Percentiles rank a stretch among this genome's conserved stretches.
Conservation (phyloP, 805 yeast genomes). For the Starmerella stellata region DNA sequence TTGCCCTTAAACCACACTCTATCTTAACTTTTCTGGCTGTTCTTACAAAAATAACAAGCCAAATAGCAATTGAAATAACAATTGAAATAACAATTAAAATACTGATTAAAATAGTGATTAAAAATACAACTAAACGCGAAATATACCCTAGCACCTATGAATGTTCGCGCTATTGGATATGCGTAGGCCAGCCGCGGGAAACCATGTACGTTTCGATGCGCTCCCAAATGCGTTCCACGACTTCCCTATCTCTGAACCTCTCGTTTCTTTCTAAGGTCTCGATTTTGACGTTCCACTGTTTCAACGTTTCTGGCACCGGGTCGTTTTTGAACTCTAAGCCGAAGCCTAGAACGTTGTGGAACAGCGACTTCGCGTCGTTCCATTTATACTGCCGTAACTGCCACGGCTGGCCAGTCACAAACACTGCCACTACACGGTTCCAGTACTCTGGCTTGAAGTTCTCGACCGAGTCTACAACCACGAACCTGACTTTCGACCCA, state of each 20-base stretch:
- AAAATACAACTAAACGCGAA: too few relatives aligned
- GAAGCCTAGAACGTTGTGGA: constrained; percentile 71
- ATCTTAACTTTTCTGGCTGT: too few relatives aligned
- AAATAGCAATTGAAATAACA: too few relatives aligned
- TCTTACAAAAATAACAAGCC: too few relatives aligned
- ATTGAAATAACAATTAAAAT: too few relatives aligned
- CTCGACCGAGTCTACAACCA: constrained; percentile 78
- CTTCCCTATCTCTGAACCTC: constrained; percentile 77
- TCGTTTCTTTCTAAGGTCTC: constrained; percentile 62
- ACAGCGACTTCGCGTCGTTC: constrained; percentile 59
- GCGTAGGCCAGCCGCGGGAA: constrained; percentile 37
- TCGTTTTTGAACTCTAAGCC: constrained; percentile 64
- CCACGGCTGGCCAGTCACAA: constrained; percentile 96
- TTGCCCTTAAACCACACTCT: too few relatives aligned
- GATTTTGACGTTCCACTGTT: constrained; percentile 76
- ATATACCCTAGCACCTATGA: too few relatives aligned
- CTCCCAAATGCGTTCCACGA: constrained; percentile 72
- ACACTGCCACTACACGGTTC: constrained; percentile 90
- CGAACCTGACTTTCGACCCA: constrained; percentile 39
- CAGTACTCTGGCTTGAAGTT: constrained; percentile 89
- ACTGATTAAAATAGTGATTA: too few relatives aligned
- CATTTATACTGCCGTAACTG: constrained; percentile 79
- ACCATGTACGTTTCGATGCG: constrained; percentile 56
- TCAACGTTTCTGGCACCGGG: constrained; percentile 51
- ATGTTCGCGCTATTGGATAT: not conserved